Evolutionary conservation across 805 yeast genomes (phyloP), one percentile per base, ranked within the genome.

Genomic region (Hermanozyma aechmeae): DNA sequence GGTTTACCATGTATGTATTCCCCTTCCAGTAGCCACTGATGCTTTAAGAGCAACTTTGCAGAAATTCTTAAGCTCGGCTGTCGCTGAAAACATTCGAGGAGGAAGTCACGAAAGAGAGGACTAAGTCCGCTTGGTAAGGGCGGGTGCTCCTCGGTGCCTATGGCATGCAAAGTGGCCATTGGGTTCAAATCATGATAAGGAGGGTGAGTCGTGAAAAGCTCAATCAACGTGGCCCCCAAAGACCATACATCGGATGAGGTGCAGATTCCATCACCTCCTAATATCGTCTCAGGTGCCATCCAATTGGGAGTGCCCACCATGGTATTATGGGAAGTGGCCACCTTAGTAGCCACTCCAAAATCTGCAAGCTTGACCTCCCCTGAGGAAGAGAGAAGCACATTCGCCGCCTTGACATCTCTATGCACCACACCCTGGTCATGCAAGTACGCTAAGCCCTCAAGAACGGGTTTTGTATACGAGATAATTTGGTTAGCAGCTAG

Each of bases 201-300:
- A 0, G 98, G 97, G 28, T 73, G 68, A 0, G 85, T 94, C 0
- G 95, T 79, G 29, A 84, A 59, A 24, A 92, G 61, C 51, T 92
- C 98, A 2, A 89, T 73, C 3, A 87, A 71, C 0, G 97, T 89
- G n/a, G 96, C 93, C 3, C 97, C 98, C 16, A 92, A 54, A 6
- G 95, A 82, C 97, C 92, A 82, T 16, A 82, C 73, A 56, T 92
- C 98, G 3, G 95, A 83, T 2, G 93, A 80, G 0, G 89, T 74
- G 7, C 93, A 78, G 2, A 89, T 80, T 3, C 93, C 94, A 45
- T 79, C 82, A 42, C 68, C 68, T 1, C 85, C 76, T 24, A 78
- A 64, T 4, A 92, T 81, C 2, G 93, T 76, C 48, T 92, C 98
- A 0, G 98, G 98, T 0, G 98, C 96, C 96, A 92, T 87, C 97